phyloP scores from a whole-genome alignment of 169 alveolate species.

The Cystoisospora suis region DNA sequence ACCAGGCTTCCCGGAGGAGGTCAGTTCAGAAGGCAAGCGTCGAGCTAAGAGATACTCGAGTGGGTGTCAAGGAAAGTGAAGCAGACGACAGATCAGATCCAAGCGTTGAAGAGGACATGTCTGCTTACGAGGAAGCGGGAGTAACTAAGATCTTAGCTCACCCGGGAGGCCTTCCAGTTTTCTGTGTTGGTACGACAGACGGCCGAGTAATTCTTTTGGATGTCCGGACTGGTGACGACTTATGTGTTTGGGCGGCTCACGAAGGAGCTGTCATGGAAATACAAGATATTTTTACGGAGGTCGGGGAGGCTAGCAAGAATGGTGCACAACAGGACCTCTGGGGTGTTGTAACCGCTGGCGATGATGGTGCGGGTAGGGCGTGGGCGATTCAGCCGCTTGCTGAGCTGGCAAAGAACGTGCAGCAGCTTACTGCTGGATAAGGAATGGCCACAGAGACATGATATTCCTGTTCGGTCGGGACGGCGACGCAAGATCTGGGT shows the following conservation, averaged over 20 bases:
- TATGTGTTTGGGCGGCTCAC: conserved; percentile 10
- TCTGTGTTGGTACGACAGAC: not conserved
- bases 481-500: too few relatives aligned
- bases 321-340: not conserved
- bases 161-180: not conserved
- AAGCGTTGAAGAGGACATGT: too few relatives aligned
- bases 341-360: conserved; percentile 5
- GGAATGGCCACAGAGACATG: too few relatives aligned
- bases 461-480: too few relatives aligned
- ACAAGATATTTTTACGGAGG: not conserved
- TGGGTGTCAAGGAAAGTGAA: too few relatives aligned
- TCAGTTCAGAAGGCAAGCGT: too few relatives aligned
- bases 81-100: too few relatives aligned
- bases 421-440: too few relatives aligned
- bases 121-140: not conserved
- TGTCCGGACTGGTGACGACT: not conserved
- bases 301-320: not conserved
- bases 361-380: conserved; percentile 9
- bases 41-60: too few relatives aligned
- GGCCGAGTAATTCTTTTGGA: not conserved
- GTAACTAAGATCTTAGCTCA: not conserved
- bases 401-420: too few relatives aligned
- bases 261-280: conserved; percentile 28
- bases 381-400: too few relatives aligned
- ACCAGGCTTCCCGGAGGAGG: too few relatives aligned